Percentiles rank a stretch among this genome's conserved stretches.
Conservation (phyloP, 2,329 filamentous ascomycete species). For the Sphaerulina populicola region DNA sequence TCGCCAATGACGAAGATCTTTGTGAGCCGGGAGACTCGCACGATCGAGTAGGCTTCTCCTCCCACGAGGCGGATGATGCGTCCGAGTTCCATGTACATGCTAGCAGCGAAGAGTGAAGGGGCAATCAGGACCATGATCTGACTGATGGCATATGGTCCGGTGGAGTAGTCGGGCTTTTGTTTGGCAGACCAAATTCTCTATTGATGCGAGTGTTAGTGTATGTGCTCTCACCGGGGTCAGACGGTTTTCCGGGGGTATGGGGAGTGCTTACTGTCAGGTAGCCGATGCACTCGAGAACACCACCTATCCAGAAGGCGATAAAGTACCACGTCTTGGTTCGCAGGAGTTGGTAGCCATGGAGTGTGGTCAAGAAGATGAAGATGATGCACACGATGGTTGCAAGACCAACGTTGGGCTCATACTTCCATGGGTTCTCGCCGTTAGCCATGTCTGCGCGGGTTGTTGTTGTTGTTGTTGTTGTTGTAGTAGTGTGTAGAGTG, state of each 20-base stretch:
- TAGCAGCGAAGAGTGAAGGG: constrained; percentile 43
- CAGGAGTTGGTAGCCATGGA: constrained; percentile 38
- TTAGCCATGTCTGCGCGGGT: not conserved
- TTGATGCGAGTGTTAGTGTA: too few species aligned
- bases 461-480: not conserved
- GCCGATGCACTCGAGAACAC: constrained; percentile 44
- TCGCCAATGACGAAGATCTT: constrained; percentile 44
- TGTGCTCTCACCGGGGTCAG: too few species aligned
- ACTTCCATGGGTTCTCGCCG: not conserved
- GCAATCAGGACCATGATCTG: constrained; percentile 41
- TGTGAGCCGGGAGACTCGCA: constrained; percentile 40
- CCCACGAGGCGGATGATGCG: constrained; percentile 39
- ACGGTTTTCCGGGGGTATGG: too few species aligned
- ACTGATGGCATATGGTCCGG: constrained; percentile 34
- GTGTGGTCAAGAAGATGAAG: constrained; percentile 25
- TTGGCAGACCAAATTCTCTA: constrained; percentile 34
- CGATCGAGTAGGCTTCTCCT: constrained; percentile 37
- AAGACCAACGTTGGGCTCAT: constrained; percentile 23
- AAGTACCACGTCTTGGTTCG: constrained; percentile 43
- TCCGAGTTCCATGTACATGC: constrained; percentile 44
- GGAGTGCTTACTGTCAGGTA: constrained; percentile 36
- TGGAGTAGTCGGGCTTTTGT: not conserved
- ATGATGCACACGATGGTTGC: constrained; percentile 15
- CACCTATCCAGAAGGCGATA: constrained; percentile 44
- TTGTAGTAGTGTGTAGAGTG: too few species aligned